Percentiles rank a stretch among this genome's conserved stretches.
phyloP scores from a whole-genome alignment of 495 filamentous ascomycete species.

The Rhypophila decipiens region DNA sequence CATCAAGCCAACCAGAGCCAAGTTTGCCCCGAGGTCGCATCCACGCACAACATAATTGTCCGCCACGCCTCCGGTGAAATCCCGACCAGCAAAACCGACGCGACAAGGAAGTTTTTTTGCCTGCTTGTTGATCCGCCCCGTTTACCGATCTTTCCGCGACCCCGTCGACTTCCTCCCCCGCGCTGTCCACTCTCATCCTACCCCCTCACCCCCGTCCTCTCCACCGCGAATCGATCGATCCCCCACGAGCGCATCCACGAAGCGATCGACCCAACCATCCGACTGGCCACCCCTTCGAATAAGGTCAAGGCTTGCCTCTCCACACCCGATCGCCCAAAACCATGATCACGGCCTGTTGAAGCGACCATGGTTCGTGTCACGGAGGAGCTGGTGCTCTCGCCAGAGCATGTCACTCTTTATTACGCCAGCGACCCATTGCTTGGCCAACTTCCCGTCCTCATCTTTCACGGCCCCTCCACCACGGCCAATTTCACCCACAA shows the following conservation, averaged over 20 bases:
- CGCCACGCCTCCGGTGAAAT: not conserved
- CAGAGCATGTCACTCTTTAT: constrained; percentile 73
- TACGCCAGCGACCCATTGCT: constrained; percentile 72
- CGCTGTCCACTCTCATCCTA: too few species aligned
- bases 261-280: not conserved
- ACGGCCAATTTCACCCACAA: constrained; percentile 78
- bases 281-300: too few species aligned
- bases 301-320: not conserved
- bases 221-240: too few species aligned
- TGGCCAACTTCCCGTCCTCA: constrained; percentile 63
- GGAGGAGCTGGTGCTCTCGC: constrained; percentile 59
- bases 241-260: too few species aligned
- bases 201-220: too few species aligned
- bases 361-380: constrained; percentile 62
- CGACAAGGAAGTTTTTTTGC: too few species aligned
- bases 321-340: constrained; percentile 7
- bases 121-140: too few species aligned
- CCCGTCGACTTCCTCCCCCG: too few species aligned
- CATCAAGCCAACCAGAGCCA: not conserved
- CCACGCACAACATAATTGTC: not conserved
- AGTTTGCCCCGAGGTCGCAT: not conserved
- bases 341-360: constrained; percentile 36
- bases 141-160: not conserved
- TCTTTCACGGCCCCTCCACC: constrained; percentile 81
- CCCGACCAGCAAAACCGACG: not conserved